These are phyloP conservation scores for Pseudocercospora pini-densiflorae DNA, from an alignment of 2,329 filamentous ascomycete genomes.

Conservation along the genomic window DNA sequence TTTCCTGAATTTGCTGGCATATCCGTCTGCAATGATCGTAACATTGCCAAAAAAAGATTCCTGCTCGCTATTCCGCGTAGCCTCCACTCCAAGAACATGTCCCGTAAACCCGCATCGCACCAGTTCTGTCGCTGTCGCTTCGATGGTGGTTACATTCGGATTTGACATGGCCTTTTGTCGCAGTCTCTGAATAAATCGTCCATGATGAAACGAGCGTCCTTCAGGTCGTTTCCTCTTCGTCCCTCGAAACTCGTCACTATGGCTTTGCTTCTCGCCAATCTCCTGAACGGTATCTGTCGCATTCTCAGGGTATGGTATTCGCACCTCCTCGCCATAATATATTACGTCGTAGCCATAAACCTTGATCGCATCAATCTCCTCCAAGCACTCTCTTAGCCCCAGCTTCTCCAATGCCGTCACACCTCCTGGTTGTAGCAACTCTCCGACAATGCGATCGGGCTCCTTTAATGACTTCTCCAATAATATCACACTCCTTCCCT, in stretches of 20 bases:
- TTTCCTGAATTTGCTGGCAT: slow-evolving; percentile 89
- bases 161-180: slow-evolving; percentile 74
- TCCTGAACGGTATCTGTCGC: slow-evolving; percentile 45
- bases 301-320: slow-evolving; percentile 78
- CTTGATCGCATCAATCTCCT: slow-evolving; percentile 83
- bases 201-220: slow-evolving; percentile 90
- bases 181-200: slow-evolving; percentile 84
- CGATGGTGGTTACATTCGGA: slow-evolving; percentile 85
- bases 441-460: slow-evolving; percentile 94
- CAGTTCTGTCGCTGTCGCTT: slow-evolving; percentile 81
- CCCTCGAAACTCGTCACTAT: slow-evolving; percentile 36
- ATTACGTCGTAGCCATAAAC: slow-evolving; percentile 88
- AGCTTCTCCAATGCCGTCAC: slow-evolving; percentile 79
- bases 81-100: slow-evolving; percentile 82
- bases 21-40: slow-evolving; percentile 90
- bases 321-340: slow-evolving; percentile 74
- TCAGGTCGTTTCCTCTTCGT: slow-evolving; percentile 59
- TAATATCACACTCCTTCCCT: slow-evolving; percentile 87
- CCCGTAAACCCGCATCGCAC: slow-evolving; percentile 70
- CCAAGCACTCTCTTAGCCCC: slow-evolving; percentile 79
- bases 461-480: slow-evolving; percentile 89
- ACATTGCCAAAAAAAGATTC: slow-evolving; percentile 86
- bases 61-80: slow-evolving; percentile 65
- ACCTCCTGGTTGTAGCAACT: slow-evolving; percentile 91
- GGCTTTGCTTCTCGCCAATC: slow-evolving; percentile 38